phyloP scores from a whole-genome alignment of 2,329 filamentous ascomycete species.

The Clathrospora elynae region DNA sequence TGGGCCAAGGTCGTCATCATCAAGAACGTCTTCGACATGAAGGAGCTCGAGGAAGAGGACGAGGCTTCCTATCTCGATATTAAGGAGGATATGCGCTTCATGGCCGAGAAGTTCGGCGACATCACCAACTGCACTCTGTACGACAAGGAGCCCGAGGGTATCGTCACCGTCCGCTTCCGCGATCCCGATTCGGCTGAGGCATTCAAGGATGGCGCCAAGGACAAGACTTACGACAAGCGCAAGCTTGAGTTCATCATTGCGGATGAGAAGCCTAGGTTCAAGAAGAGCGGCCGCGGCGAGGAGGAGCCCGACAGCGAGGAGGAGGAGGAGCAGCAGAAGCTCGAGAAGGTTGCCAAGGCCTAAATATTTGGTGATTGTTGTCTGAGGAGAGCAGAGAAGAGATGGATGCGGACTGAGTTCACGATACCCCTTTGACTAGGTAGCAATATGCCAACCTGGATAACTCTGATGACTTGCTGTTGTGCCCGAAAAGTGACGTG shows the following conservation, averaged over 20 bases:
- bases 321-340: constrained; percentile 26
- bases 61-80: constrained; percentile 85
- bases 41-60: constrained; percentile 84
- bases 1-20: constrained; percentile 85
- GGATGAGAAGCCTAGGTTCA: constrained; percentile 38
- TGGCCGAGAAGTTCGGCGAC: constrained; percentile 82
- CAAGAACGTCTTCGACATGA: constrained; percentile 88
- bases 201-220: constrained; percentile 31
- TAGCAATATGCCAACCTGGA: too few species aligned
- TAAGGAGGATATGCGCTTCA: constrained; percentile 90
- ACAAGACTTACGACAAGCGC: constrained; percentile 22
- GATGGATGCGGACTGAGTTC: background rate
- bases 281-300: constrained; percentile 33
- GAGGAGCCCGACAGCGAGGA: constrained; percentile 32
- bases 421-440: background rate
- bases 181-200: constrained; percentile 65
- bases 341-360: constrained; percentile 13
- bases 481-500: too few species aligned
- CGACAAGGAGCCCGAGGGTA: constrained; percentile 81
- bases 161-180: constrained; percentile 83
- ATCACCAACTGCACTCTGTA: constrained; percentile 92
- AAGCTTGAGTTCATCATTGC: constrained; percentile 30
- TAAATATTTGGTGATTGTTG: background rate
- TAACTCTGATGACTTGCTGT: too few species aligned
- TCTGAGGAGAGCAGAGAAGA: background rate